These are phyloP conservation scores for Pyrenophora graminea DNA, from an alignment of 2,329 filamentous ascomycete species.

Conservation along the genomic window DNA sequence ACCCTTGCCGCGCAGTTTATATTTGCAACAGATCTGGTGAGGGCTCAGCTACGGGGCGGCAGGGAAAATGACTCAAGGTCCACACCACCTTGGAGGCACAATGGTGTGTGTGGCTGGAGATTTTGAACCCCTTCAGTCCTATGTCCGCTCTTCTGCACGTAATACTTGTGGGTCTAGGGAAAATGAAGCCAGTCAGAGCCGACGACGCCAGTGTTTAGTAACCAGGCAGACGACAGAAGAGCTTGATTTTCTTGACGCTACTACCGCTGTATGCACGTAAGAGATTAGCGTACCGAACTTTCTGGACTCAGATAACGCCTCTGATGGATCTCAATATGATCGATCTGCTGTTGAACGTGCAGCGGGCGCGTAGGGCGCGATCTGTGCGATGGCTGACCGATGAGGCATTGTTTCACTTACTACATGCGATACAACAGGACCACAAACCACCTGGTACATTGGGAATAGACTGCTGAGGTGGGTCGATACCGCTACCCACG, in stretches of 20 bases:
- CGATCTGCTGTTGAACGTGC: conserved; percentile 1
- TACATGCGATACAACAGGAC: too few species aligned
- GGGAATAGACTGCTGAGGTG: background rate
- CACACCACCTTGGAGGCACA: conserved; percentile 4
- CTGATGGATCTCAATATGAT: background rate
- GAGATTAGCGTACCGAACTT: conserved; percentile 1
- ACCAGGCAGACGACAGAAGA: background rate
- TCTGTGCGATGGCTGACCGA: background rate
- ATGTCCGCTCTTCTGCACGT: background rate
- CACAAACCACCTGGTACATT: too few species aligned
- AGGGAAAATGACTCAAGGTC: conserved; percentile 9
- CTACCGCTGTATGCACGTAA: conserved; percentile 5
- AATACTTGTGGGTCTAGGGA: background rate
- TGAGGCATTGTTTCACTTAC: too few species aligned
- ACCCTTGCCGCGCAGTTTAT: background rate
- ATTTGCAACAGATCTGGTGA: conserved; percentile 4
- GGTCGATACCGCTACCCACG: background rate
- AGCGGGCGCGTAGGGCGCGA: background rate
- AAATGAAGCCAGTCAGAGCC: too few species aligned
- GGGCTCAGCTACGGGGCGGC: conserved; percentile 1
- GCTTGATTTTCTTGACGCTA: background rate
- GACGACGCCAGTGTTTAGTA: too few species aligned
- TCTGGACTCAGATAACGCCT: background rate
- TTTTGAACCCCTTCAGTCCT: background rate
- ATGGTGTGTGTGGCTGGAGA: conserved; percentile 1